These are phyloP conservation scores for Psidium friedrichsthalianum DNA, from an alignment of 345 rosid species.

Conservation along the genomic window DNA sequence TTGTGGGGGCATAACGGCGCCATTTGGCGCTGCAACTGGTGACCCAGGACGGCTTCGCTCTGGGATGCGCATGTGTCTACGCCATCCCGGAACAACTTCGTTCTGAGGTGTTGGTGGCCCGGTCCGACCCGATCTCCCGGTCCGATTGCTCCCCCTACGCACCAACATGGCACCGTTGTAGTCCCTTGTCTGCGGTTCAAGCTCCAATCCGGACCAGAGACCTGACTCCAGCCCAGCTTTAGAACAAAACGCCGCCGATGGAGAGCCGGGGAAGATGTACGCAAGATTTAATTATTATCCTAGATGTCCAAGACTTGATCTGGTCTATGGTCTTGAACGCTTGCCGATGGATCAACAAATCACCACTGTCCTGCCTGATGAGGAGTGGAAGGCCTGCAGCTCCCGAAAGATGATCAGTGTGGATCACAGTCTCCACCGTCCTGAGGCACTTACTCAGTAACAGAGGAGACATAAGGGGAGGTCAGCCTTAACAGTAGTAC, in stretches of 20 bases:
- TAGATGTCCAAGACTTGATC: slow-evolving; percentile 10
- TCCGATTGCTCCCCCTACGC: too few species aligned
- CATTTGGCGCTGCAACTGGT: too few species aligned
- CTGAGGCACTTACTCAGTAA: slow-evolving; percentile 12
- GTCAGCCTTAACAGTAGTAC: not conserved
- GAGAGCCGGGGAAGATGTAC: not conserved
- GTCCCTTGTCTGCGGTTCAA: too few species aligned
- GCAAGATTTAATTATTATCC: slow-evolving; percentile 13
- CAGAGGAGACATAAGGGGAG: slow-evolving; percentile 21
- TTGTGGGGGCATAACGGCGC: too few species aligned
- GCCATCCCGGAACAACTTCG: too few species aligned
- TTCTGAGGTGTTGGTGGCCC: too few species aligned
- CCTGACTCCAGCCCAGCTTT: too few species aligned
- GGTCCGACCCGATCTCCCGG: too few species aligned
- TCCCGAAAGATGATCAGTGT: slow-evolving; percentile 10
- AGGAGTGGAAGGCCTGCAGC: slow-evolving; percentile 21
- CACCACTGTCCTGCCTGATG: slow-evolving; percentile 14
- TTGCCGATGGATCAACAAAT: not conserved
- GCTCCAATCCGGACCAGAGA: too few species aligned
- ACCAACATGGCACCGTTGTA: too few species aligned
- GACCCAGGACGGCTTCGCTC: too few species aligned
- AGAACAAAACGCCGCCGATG: not conserved
- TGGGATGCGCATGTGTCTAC: too few species aligned
- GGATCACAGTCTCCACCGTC: slow-evolving; percentile 17
- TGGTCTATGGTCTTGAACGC: slow-evolving; percentile 11